Percentiles rank a stretch among this genome's conserved stretches.
phyloP scores from a whole-genome alignment of 192 early-diverging fungal species.

The Umbelopsis sp. region DNA sequence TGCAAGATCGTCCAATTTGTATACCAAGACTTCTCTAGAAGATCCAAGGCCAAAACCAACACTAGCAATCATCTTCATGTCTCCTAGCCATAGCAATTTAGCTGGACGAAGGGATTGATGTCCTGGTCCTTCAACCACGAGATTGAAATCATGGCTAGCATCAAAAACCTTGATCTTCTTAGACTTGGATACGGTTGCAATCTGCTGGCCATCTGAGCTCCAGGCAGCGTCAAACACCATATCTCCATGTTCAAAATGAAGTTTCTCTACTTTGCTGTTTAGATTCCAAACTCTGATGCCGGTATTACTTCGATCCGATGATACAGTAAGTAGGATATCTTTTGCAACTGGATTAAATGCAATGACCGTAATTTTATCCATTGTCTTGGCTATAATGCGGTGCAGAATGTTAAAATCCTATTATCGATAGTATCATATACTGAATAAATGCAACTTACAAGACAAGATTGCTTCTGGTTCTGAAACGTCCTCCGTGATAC shows the following conservation, averaged over 20 bases:
- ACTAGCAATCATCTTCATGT: slow-evolving; percentile 51
- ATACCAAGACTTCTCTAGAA: slow-evolving; percentile 68
- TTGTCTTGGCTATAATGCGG: slow-evolving; percentile 32
- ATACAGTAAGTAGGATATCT: slow-evolving; percentile 62
- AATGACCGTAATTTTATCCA: slow-evolving; percentile 54
- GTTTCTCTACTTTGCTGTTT: slow-evolving; percentile 36
- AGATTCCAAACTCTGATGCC: slow-evolving; percentile 63
- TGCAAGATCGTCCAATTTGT: slow-evolving; percentile 41
- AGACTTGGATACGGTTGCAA: slow-evolving; percentile 69
- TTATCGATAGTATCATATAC: not conserved
- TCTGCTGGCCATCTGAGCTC: slow-evolving; percentile 63
- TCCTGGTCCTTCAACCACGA: slow-evolving; percentile 58
- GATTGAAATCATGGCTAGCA: slow-evolving; percentile 49
- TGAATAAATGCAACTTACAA: slow-evolving; percentile 7
- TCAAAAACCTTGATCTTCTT: slow-evolving; percentile 71
- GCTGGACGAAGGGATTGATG: slow-evolving; percentile 69
- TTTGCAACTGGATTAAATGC: slow-evolving; percentile 59
- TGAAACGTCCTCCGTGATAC: slow-evolving; percentile 53
- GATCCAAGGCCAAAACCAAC: slow-evolving; percentile 77
- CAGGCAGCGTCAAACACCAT: slow-evolving; percentile 49
- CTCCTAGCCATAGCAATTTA: slow-evolving; percentile 70
- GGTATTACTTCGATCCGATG: slow-evolving; percentile 53
- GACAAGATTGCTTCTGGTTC: slow-evolving; percentile 32
- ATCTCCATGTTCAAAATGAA: slow-evolving; percentile 29
- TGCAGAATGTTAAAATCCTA: not conserved